phyloP scores from a whole-genome alignment of 805 yeast species.

The Candida sakaeoensis region DNA sequence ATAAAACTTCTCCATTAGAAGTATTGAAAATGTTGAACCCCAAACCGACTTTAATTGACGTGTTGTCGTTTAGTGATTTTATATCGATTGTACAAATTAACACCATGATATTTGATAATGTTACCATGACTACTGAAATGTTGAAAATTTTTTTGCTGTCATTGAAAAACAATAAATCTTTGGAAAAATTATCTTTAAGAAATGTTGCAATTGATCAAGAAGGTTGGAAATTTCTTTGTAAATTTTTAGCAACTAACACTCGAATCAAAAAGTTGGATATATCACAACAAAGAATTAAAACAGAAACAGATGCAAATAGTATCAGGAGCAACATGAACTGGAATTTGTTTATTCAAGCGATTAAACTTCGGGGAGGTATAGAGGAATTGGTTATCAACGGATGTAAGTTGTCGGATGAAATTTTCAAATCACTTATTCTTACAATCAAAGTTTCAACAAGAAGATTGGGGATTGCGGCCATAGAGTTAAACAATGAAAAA shows the following conservation, averaged over 20 bases:
- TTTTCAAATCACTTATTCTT: slow-evolving; percentile 38
- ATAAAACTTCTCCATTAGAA: slow-evolving; percentile 48
- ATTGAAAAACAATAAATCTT: slow-evolving; percentile 36
- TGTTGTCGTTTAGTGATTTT: slow-evolving; percentile 55
- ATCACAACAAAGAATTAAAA: slow-evolving; percentile 52
- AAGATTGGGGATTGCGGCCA: slow-evolving; percentile 52
- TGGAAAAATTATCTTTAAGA: slow-evolving; percentile 52
- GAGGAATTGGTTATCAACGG: slow-evolving; percentile 59
- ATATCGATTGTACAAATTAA: slow-evolving; percentile 53
- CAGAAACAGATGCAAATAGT: slow-evolving; percentile 35
- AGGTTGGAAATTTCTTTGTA: slow-evolving; percentile 52
- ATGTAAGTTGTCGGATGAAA: slow-evolving; percentile 43
- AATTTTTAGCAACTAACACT: slow-evolving; percentile 41
- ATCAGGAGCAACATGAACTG: slow-evolving; percentile 51
- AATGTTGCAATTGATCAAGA: slow-evolving; percentile 50
- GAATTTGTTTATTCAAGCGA: slow-evolving; percentile 43
- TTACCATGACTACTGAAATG: slow-evolving; percentile 52
- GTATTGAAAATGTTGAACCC: slow-evolving; percentile 56
- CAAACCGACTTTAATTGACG: slow-evolving; percentile 55
- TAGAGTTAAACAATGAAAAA: slow-evolving; percentile 43
- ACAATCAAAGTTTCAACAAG: slow-evolving; percentile 43
- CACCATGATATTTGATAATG: slow-evolving; percentile 56
- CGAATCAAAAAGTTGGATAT: slow-evolving; percentile 49
- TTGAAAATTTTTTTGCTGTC: slow-evolving; percentile 46
- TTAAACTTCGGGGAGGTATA: slow-evolving; percentile 47